A percentile compares a stretch with the other conserved stretches of the same genome.
Conservation (phyloP, 2,329 filamentous ascomycete species). For the Arachnopeziza araneosa region DNA sequence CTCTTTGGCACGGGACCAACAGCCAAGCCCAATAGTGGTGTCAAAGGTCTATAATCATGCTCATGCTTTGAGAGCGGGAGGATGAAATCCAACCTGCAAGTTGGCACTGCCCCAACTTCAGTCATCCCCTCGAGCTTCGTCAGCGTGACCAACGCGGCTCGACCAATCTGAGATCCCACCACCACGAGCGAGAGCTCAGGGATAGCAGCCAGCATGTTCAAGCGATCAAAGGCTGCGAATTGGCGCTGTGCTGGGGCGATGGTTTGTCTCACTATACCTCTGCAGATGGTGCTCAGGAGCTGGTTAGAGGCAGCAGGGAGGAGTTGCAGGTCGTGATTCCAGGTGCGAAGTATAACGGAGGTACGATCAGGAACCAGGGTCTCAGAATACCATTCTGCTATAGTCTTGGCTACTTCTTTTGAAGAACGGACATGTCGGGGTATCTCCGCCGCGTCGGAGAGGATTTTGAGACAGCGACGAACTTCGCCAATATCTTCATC, state of each 20-base stretch:
- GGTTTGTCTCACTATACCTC: conserved; percentile 6
- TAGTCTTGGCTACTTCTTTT: background rate
- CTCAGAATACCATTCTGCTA: background rate
- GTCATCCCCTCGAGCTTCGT: conserved; percentile 39
- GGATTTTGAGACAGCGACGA: background rate
- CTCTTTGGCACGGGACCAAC: conserved; percentile 50
- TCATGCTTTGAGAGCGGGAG: conserved; percentile 37
- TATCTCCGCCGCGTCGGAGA: background rate
- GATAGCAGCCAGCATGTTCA: conserved; percentile 59
- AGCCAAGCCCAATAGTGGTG: conserved; percentile 61
- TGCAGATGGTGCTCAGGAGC: conserved; percentile 15
- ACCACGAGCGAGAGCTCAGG: conserved; percentile 67
- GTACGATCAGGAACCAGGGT: conserved; percentile 5
- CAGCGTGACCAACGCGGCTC: conserved; percentile 56
- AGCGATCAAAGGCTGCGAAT: conserved; percentile 38
- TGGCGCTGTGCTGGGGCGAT: conserved; percentile 18
- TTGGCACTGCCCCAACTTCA: conserved; percentile 6
- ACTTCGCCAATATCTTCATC: background rate
- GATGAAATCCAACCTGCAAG: conserved; percentile 49
- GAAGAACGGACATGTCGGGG: background rate
- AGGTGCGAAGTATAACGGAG: conserved; percentile 13
- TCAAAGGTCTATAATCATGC: conserved; percentile 33
- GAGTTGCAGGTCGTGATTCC: conserved; percentile 15
- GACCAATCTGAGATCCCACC: conserved; percentile 60
- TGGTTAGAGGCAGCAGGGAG: conserved; percentile 5